phyloP scores from a whole-genome alignment of 768 basidiomycete genomes.

The Xerocomellus dryophilus region DNA sequence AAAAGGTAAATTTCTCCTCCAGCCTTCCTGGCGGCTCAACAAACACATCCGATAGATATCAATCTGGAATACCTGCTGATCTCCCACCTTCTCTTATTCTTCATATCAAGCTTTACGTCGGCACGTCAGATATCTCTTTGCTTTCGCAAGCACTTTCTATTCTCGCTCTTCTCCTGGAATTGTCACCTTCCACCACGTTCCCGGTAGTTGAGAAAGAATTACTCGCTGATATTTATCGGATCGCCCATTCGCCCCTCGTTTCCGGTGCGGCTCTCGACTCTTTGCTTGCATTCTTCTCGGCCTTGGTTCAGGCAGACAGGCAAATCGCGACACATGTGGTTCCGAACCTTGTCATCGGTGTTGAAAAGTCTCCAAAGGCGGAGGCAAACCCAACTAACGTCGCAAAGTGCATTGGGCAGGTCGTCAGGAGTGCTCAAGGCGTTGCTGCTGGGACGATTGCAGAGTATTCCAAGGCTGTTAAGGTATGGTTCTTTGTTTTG shows the following conservation, averaged over 20 bases:
- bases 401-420: constrained; percentile 80
- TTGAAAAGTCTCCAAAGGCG: constrained; percentile 60
- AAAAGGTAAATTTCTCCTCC: constrained; percentile 46
- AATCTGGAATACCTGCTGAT: constrained; percentile 47
- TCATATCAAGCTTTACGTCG: constrained; percentile 74
- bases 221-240: constrained; percentile 59
- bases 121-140: constrained; percentile 71
- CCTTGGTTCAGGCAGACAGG: constrained; percentile 78
- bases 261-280: constrained; percentile 78
- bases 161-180: constrained; percentile 63
- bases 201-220: constrained; percentile 73
- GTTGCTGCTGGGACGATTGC: constrained; percentile 82
- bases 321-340: constrained; percentile 82
- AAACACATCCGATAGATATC: constrained; percentile 37
- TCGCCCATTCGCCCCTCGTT: constrained; percentile 77
- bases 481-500: constrained; percentile 42
- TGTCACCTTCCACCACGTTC: constrained; percentile 66
- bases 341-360: constrained; percentile 63
- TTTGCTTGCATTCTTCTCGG: constrained; percentile 75
- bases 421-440: constrained; percentile 66
- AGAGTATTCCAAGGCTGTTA: constrained; percentile 78
- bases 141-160: constrained; percentile 70
- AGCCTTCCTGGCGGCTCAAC: neutral
- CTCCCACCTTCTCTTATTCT: constrained; percentile 63
- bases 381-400: constrained; percentile 65